A percentile compares a stretch with the other conserved stretches of the same genome.
phyloP scores from a whole-genome alignment of 2,329 filamentous ascomycete genomes.

The Aschersonia sp. region DNA sequence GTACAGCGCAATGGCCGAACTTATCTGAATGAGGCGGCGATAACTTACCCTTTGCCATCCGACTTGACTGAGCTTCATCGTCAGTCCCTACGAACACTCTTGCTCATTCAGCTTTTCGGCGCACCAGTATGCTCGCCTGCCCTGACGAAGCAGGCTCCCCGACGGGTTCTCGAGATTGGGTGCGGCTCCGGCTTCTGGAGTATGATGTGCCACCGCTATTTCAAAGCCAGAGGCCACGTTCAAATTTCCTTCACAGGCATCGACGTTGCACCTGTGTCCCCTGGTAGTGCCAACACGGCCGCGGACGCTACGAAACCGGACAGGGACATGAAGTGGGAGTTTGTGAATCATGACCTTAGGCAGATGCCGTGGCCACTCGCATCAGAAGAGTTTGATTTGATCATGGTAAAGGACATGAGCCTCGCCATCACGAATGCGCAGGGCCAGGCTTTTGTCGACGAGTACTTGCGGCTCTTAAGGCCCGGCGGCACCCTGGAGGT shows the following conservation, averaged over 20 bases:
- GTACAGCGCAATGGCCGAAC: conserved; percentile 64
- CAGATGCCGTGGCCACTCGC: conserved; percentile 62
- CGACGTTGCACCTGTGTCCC: conserved; percentile 61
- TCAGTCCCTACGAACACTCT: conserved; percentile 69
- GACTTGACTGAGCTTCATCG: conserved; percentile 79
- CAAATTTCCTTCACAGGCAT: conserved; percentile 68
- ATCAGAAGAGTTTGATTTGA: conserved; percentile 68
- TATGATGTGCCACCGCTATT: conserved; percentile 72
- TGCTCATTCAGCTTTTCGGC: conserved; percentile 70
- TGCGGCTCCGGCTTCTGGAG: conserved; percentile 88
- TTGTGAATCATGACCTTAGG: conserved; percentile 76
- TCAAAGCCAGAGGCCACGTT: conserved; percentile 50
- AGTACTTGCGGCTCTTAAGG: conserved; percentile 61
- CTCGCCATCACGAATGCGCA: conserved; percentile 47
- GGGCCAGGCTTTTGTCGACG: conserved; percentile 44
- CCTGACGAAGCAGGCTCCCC: conserved; percentile 52
- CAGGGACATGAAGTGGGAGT: conserved; percentile 73
- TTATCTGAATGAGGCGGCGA: conserved; percentile 59
- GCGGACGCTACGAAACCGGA: conserved; percentile 33
- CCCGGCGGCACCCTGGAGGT: conserved; percentile 71
- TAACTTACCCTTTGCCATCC: conserved; percentile 74
- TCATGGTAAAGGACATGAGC: conserved; percentile 76
- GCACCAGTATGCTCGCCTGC: conserved; percentile 61
- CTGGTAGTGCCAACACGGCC: conserved; percentile 17
- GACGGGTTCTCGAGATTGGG: conserved; percentile 68